These are phyloP conservation scores for Nelumbo lutea DNA, from an alignment of 164 flowering plant genomes.

Conservation along the genomic window DNA sequence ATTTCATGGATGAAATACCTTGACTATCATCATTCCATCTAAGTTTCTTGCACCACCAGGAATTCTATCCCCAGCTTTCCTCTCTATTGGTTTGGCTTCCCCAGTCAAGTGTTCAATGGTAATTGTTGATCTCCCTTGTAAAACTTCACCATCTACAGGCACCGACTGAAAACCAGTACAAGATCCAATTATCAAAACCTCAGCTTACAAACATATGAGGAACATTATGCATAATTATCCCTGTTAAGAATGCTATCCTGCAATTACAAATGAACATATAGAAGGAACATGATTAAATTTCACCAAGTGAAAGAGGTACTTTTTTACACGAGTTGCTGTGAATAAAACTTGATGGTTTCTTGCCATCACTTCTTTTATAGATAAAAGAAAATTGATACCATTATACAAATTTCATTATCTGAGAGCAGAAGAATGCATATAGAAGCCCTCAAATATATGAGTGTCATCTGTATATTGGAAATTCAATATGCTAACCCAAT, in stretches of 20 bases:
- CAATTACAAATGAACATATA: neutral
- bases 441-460: no score
- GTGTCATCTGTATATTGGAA: no score
- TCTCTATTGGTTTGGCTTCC: conserved; percentile 88
- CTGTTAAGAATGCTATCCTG: neutral
- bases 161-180: conserved; percentile 60
- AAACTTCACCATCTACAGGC: conserved; percentile 92
- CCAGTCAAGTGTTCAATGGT: conserved; percentile 96
- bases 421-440: no score
- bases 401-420: no score
- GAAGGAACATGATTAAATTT: neutral
- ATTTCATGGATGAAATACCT: conserved; percentile 37
- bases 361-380: no score
- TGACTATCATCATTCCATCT: conserved; percentile 94
- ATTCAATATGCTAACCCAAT: no score
- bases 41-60: conserved; percentile 98
- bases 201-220: neutral
- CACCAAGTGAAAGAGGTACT: no score
- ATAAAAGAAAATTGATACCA: no score
- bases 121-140: conserved; percentile 84
- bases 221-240: conserved; percentile 1
- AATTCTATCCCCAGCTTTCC: conserved; percentile 71
- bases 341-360: no score
- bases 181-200: conserved; percentile 15
- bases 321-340: no score